Base-by-base conservation (phyloP, 495 filamentous ascomycete genomes). In the Penicillium subrubescens region DNA sequence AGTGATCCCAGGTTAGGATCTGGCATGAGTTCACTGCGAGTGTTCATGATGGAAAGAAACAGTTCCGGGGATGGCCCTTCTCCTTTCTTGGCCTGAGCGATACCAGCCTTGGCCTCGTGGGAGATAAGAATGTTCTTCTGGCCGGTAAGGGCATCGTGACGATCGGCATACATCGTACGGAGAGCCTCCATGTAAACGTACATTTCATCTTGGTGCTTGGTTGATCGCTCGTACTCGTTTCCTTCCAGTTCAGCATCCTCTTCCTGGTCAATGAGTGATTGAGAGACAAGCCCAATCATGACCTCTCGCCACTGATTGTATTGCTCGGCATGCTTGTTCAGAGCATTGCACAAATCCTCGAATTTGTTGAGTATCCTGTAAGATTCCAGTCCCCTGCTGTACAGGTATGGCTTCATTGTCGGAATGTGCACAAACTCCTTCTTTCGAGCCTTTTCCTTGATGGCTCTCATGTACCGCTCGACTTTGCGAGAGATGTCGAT, bases 151-250 rank as follows among this genome's bases (percentile, higher is more conserved):
- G 87, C 82, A 63, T 90, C 87, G 60, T 92, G 85, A 23, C 93
- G 87, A 75, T 97, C 93, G 14, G 91, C 88, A 55, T 94, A 84
- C 60, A 90, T 81, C 0, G 89, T 87, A 58, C 92, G 82, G 34
- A 97, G 78, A 17, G 86, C 89, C 63, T 92, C 84, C 64, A 94
- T 88, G 71, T 94, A 96, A 19, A 90, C 90, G 77, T 92, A 91
- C 39, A 96, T 87, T 64, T 91, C 82, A 61, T 96, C 93, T 73
- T 97, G 94, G 46, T 89, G 82, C 72, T 91, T 92, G 0, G 91
- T 94, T 3, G 94, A 95, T 17, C 89, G 85, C 63, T 93, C 91
- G 64, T 95, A 96, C 73, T 97, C 94, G 25, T 97, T 87, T 37
- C 95, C 94, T 43, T 93, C 91, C 1, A 88, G 83, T 77, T 95